Conservation (phyloP, 495 filamentous ascomycete species). For the Hypoxylon fuscum region DNA sequence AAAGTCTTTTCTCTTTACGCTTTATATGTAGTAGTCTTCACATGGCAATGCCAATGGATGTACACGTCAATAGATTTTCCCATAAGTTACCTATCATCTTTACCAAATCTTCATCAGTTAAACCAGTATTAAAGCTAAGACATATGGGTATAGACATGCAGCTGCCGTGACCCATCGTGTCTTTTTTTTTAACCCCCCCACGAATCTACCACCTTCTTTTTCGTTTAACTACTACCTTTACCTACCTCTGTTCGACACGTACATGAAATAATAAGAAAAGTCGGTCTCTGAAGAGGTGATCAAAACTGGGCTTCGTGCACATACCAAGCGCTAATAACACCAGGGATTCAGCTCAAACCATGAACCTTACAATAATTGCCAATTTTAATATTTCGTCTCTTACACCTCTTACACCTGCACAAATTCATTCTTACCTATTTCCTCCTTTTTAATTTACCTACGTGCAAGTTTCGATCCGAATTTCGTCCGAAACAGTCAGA, state of each 20-base stretch:
- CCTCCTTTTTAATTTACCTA: background rate
- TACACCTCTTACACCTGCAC: background rate
- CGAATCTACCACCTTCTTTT: background rate
- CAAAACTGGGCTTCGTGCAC: too few relatives aligned
- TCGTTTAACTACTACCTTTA: background rate
- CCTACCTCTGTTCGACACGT: background rate
- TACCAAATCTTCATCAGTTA: too few relatives aligned
- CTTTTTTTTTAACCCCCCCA: background rate
- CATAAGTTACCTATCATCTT: too few relatives aligned
- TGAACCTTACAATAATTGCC: background rate
- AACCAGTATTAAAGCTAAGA: background rate
- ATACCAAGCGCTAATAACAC: slow-evolving; percentile 10
- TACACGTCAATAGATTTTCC: too few relatives aligned
- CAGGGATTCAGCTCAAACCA: slow-evolving; percentile 7
- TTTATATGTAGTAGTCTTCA: too few relatives aligned
- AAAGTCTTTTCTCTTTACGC: too few relatives aligned
- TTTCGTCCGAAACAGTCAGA: background rate
- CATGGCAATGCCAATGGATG: too few relatives aligned
- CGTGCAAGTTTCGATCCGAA: background rate
- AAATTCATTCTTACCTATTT: background rate
- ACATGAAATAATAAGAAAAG: background rate
- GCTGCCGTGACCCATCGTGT: background rate
- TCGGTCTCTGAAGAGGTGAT: background rate
- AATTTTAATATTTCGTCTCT: background rate
- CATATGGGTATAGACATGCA: background rate